Evolutionary conservation across 2,329 filamentous ascomycete genomes (phyloP).

Genomic region (Paradendryphiella salina): DNA sequence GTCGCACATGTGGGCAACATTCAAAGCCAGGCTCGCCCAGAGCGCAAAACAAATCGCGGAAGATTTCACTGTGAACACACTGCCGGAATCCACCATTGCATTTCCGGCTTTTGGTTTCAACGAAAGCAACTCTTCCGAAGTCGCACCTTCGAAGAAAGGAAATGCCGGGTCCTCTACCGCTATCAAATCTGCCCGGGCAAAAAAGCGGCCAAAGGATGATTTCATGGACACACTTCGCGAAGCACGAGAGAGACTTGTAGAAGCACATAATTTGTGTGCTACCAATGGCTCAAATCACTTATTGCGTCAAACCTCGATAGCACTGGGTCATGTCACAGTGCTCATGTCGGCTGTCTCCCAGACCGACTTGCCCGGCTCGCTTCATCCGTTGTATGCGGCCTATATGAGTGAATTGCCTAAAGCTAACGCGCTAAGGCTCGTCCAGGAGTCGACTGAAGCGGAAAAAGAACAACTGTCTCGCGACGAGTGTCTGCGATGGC

Average conservation of each 20-base stretch:
- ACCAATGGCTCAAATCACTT: slow-evolving; percentile 59
- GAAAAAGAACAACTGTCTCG: slow-evolving; percentile 51
- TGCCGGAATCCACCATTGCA: slow-evolving; percentile 91
- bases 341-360: slow-evolving; percentile 46
- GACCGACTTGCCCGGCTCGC: slow-evolving; percentile 34
- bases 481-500: slow-evolving; percentile 48
- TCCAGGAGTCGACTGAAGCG: slow-evolving; percentile 59
- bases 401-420: slow-evolving; percentile 63
- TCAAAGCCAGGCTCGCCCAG: slow-evolving; percentile 68
- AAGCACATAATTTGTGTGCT: slow-evolving; percentile 61
- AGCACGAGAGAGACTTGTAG: slow-evolving; percentile 67
- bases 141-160: slow-evolving; percentile 17
- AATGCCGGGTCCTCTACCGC: slow-evolving; percentile 11
- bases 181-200: slow-evolving; percentile 26
- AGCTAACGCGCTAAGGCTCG: slow-evolving; percentile 68
- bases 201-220: slow-evolving; percentile 31
- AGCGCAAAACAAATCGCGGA: slow-evolving; percentile 72
- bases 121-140: slow-evolving; percentile 35
- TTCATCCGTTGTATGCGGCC: slow-evolving; percentile 48
- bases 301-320: slow-evolving; percentile 56
- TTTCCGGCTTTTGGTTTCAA: slow-evolving; percentile 66
- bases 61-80: slow-evolving; percentile 83
- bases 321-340: slow-evolving; percentile 45
- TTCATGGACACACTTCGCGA: slow-evolving; percentile 65
- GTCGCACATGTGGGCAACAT: slow-evolving; percentile 63